A percentile compares a stretch with the other conserved stretches of the same genome.
Conservation (phyloP, 192 early-diverging fungal species). For the Coemansia aciculifera region DNA sequence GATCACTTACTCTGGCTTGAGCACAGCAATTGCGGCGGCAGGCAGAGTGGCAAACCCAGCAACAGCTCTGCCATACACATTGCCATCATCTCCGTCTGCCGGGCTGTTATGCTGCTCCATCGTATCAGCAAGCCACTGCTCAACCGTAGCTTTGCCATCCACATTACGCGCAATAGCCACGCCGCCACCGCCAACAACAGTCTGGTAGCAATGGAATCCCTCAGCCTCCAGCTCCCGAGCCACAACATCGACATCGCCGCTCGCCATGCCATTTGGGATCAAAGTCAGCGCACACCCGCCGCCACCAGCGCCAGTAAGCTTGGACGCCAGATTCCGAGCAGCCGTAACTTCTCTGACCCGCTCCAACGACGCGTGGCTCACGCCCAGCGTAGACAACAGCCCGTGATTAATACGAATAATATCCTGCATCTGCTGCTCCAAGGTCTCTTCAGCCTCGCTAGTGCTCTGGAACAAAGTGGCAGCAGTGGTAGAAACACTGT, state of each 20-base stretch:
- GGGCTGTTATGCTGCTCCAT: background rate
- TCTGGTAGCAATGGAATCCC: constrained; percentile 74
- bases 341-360: constrained; percentile 68
- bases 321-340: constrained; percentile 66
- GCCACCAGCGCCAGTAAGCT: constrained; percentile 96
- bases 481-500: constrained; percentile 57
- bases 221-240: constrained; percentile 55
- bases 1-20: constrained; percentile 14
- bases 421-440: constrained; percentile 38
- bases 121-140: constrained; percentile 20
- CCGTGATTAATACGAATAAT: constrained; percentile 86
- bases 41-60: constrained; percentile 27
- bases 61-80: constrained; percentile 11
- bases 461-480: constrained; percentile 33
- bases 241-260: constrained; percentile 43
- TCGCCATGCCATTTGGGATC: constrained; percentile 36
- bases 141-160: constrained; percentile 11
- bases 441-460: background rate
- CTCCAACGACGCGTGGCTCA: constrained; percentile 83
- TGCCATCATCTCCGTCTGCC: background rate
- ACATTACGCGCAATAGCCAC: constrained; percentile 43
- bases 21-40: constrained; percentile 7
- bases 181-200: constrained; percentile 69
- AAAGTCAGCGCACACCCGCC: constrained; percentile 93
- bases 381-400: constrained; percentile 74